A percentile compares a stretch with the other conserved stretches of the same genome.
Evolutionary conservation across 2,329 filamentous ascomycete species (phyloP).

Genomic region (Xylaria sp.): DNA sequence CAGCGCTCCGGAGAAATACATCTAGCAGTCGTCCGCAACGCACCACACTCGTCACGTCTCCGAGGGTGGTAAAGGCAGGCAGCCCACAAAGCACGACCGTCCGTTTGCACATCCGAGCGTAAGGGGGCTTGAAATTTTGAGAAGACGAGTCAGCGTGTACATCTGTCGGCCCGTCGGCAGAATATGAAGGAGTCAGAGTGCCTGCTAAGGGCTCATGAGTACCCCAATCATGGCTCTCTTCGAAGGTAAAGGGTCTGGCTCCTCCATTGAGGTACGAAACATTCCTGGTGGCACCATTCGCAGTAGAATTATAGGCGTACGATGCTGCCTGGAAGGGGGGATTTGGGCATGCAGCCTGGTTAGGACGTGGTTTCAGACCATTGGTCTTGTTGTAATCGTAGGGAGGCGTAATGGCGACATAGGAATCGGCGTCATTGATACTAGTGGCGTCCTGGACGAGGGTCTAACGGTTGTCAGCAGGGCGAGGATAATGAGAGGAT

Average conservation of each 20-base stretch:
- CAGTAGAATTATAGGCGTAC: conserved; percentile 18
- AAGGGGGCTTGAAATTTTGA: conserved; percentile 41
- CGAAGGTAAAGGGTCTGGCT: conserved; percentile 17
- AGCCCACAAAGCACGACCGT: conserved; percentile 73
- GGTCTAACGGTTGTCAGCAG: conserved; percentile 34
- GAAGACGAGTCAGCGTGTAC: conserved; percentile 27
- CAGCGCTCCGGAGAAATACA: conserved; percentile 69
- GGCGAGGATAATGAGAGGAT: background rate
- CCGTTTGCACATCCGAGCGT: conserved; percentile 58
- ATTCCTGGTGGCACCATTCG: conserved; percentile 17
- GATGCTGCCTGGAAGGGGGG: conserved; percentile 18
- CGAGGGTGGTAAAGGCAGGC: conserved; percentile 69
- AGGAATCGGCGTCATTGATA: conserved; percentile 24
- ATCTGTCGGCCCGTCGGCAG: conserved; percentile 40
- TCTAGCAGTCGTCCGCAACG: conserved; percentile 78
- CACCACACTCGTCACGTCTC: conserved; percentile 72
- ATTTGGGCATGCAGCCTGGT: conserved; percentile 4
- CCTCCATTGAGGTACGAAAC: conserved; percentile 25
- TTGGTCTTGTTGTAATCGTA: conserved; percentile 31
- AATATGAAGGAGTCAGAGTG: conserved; percentile 41
- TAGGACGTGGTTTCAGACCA: conserved; percentile 22
- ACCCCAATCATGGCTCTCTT: conserved; percentile 41
- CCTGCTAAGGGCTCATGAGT: conserved; percentile 36
- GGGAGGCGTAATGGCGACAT: conserved; percentile 19
- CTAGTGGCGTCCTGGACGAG: conserved; percentile 39